Percentiles rank a stretch among this genome's conserved stretches.
Evolutionary conservation across 306 rosid species (phyloP).

Genomic region (Delonix regia): DNA sequence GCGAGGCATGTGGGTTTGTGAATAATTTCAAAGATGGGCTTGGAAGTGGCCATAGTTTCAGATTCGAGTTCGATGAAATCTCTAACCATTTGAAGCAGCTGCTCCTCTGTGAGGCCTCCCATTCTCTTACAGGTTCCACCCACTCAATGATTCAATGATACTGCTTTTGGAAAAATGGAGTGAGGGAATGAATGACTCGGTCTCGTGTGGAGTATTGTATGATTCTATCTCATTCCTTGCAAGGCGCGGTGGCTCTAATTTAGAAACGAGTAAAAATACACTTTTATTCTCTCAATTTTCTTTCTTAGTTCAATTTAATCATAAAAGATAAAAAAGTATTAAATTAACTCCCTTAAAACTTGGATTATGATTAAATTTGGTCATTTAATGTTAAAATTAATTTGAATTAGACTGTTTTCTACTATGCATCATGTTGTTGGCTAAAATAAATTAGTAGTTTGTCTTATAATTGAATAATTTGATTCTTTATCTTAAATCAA

Average conservation of each 20-base stretch:
- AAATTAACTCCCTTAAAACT: no score
- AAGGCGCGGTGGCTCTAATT: not conserved
- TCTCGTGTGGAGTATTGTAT: not conserved
- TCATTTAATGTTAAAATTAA: no score
- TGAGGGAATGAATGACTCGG: not conserved
- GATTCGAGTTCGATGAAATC: conserved; percentile 44
- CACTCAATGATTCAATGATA: not conserved
- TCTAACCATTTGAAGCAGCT: conserved; percentile 46
- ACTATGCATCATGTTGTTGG: no score
- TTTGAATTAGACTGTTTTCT: no score
- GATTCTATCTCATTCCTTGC: not conserved
- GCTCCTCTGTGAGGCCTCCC: conserved; percentile 52
- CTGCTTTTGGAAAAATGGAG: not conserved
- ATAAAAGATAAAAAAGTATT: no score
- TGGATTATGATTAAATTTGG: no score
- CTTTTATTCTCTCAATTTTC: no score
- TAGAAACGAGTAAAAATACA: no score
- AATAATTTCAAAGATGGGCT: conserved; percentile 1
- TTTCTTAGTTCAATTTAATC: no score
- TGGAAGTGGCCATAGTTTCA: conserved; percentile 10
- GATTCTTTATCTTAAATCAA: no score
- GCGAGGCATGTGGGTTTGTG: conserved; percentile 22
- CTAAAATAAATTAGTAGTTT: no score
- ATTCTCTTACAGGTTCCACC: not conserved
- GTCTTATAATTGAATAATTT: no score